Evolutionary conservation across 805 yeast species (phyloP).

Genomic region (Priceomyces fermenticarens): DNA sequence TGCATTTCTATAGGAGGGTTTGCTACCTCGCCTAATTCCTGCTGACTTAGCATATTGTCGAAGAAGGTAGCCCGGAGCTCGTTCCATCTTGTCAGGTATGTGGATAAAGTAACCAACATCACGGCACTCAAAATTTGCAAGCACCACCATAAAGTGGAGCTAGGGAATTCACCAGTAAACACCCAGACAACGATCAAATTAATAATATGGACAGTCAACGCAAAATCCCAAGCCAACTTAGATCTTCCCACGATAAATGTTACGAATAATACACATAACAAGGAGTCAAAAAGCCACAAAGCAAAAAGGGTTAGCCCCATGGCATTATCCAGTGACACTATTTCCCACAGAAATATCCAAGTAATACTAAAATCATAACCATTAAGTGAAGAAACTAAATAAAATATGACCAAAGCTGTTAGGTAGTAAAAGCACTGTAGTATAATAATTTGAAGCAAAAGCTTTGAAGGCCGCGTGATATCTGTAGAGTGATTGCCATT

Average conservation of each 20-base stretch:
- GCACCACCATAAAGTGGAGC: slow-evolving; percentile 77
- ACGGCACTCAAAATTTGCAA: slow-evolving; percentile 67
- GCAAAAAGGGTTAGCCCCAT: slow-evolving; percentile 72
- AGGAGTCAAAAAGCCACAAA: slow-evolving; percentile 80
- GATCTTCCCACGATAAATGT: slow-evolving; percentile 89
- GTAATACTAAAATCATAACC: slow-evolving; percentile 67
- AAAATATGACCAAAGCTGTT: slow-evolving; percentile 66
- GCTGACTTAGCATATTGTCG: slow-evolving; percentile 68
- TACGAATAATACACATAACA: slow-evolving; percentile 79
- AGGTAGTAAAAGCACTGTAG: slow-evolving; percentile 77
- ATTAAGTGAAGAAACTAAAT: slow-evolving; percentile 59
- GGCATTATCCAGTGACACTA: slow-evolving; percentile 69
- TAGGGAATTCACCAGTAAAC: slow-evolving; percentile 66
- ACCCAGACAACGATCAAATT: slow-evolving; percentile 69
- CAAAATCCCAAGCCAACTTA: slow-evolving; percentile 94
- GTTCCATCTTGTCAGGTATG: slow-evolving; percentile 89
- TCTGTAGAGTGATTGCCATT: slow-evolving; percentile 22
- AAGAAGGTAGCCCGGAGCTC: slow-evolving; percentile 88
- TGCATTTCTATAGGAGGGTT: slow-evolving; percentile 19
- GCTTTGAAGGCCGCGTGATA: slow-evolving; percentile 30
- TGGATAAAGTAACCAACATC: slow-evolving; percentile 74
- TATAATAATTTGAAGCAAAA: slow-evolving; percentile 63
- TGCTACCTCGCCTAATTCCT: slow-evolving; percentile 42
- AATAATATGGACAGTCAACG: slow-evolving; percentile 84
- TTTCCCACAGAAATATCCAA: slow-evolving; percentile 81